Base-by-base conservation (phyloP, 345 rosid species). In the Citrus australasica region DNA sequence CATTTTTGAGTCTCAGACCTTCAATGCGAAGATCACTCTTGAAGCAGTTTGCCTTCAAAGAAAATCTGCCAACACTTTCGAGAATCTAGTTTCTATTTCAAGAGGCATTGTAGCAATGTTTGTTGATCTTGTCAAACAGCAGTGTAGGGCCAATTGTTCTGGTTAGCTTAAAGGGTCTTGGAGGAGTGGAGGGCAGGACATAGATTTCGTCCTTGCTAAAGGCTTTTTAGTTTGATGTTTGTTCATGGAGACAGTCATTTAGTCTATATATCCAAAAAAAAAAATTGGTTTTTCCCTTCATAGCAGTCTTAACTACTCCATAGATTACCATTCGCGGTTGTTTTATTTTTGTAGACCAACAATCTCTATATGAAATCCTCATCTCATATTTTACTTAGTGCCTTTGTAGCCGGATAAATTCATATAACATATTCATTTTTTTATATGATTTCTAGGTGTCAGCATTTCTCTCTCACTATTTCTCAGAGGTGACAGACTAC, bases 401-500 rank as follows among this genome's bases (percentile, higher is more conserved):
- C 51, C 28, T 71, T 37, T 71, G 19, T 2, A 38, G 46, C 2
- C 32, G 30, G 42, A 65, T 51, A n/a, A 72, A 67, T 73, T 71
- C 53, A 13, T 66, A 56, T 51, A 32, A 56, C 42, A 33, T 22
- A 65, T 9, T 33, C 67, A 19, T 53, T 81, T 71, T 73, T 73
- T 73, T 61, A 6, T 72, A 38, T 76, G 75, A 65, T 76, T 24
- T 79, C 9, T 71, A 96, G 99, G 95, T 96, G 80, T 92, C 99
- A 61, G 99, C 99, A 81, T 96, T 94, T 86, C 98, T 96, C 71
- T 83, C 92, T 51, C 85, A 94, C 81, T 86, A 90, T 84, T 96
- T 96, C 84, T 84, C 97, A 0, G 99, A 96, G 89, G 94, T 94
- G 81, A 89, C 95, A 32, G 98, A 96, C 85, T 94, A 91, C 81